phyloP scores from a whole-genome alignment of 441 rosid genomes.

The Flueggea neowawraea region DNA sequence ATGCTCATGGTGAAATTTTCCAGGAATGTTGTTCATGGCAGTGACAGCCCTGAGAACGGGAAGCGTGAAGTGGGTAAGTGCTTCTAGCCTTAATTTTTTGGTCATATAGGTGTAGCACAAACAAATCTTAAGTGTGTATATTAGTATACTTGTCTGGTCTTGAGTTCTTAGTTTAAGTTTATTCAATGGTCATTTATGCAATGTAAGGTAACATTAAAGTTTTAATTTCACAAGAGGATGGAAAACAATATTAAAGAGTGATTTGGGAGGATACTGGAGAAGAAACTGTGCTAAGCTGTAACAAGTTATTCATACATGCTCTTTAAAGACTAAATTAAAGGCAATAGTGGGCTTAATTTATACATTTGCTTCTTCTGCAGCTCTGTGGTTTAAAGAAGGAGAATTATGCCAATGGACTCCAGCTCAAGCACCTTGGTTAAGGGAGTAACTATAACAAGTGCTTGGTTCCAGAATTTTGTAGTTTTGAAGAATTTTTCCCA shows the following conservation, averaged over 20 bases:
- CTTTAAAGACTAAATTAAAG: no score
- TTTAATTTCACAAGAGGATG: neutral
- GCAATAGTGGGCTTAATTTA: neutral
- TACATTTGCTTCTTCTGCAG: conserved; percentile 32
- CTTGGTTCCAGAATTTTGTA: conserved; percentile 9
- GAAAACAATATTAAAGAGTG: neutral
- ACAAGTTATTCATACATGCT: no score
- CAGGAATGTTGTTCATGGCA: conserved; percentile 93
- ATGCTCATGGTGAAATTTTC: conserved; percentile 15
- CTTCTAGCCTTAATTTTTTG: neutral
- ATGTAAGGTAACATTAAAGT: neutral
- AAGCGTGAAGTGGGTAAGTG: conserved; percentile 78
- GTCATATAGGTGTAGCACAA: neutral
- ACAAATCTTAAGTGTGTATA: neutral
- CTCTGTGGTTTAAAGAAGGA: conserved; percentile 87
- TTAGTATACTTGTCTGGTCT: neutral
- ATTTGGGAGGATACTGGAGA: no score
- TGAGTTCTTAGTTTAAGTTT: neutral
- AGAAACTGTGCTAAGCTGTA: no score
- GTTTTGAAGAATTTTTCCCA: conserved; percentile 13
- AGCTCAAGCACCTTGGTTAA: conserved; percentile 67
- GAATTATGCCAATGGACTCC: conserved; percentile 87
- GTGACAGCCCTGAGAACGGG: conserved; percentile 96
- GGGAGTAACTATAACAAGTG: conserved; percentile 33
- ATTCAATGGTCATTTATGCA: neutral